Evolutionary conservation across 768 basidiomycete species (phyloP), one percentile per base, ranked within the genome.

Genomic region (Boletus subcaerulescens): DNA sequence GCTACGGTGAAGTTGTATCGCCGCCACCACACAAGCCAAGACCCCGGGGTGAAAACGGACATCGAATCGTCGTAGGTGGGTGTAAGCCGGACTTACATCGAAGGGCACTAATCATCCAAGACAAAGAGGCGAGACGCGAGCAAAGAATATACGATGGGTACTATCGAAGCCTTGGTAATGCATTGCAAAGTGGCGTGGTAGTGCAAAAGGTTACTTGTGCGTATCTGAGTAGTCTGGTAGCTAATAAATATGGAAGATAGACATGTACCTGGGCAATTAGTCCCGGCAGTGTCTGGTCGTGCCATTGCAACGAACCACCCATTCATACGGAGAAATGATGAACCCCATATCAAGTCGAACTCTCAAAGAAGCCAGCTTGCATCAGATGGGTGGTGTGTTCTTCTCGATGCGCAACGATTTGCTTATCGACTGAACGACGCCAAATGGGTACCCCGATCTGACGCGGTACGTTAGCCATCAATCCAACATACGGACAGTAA

Each of bases 361-460:
- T 24, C 11, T 49, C 55, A 56, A 79, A 79, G 60, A 82, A 83
- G 3, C 79, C 78, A 17, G 72, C 73, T 17, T 65, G 56, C 24
- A 57, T 52, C 33, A 84, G 71, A 59, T 84, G 78, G 31, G 75
- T 54, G 5, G 66, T 57, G 46, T 85, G 83, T 57, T 82, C 81
- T 32, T 66, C 64, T 8, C 71, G 66, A 60, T 83, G 81, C 7
- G 70, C 72, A 33, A 69, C 48, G 0, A 85, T 73, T 39, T 73
- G 73, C 15, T 71, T 75, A 53, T 84, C 83, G 3, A 83, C 79
- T 2, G 72, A 72, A 22, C 69, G 61, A 44, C 82, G 73, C 81
- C 81, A 84, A 13, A 83, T 67, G 3, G 83, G 82, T 3, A 76
- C 64, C 20, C 72, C 80, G 45, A 84, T 68, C 83, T 85, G 52